These are phyloP conservation scores for Fragaria nilgerrensis DNA, from an alignment of 306 rosid genomes.

Conservation along the genomic window DNA sequence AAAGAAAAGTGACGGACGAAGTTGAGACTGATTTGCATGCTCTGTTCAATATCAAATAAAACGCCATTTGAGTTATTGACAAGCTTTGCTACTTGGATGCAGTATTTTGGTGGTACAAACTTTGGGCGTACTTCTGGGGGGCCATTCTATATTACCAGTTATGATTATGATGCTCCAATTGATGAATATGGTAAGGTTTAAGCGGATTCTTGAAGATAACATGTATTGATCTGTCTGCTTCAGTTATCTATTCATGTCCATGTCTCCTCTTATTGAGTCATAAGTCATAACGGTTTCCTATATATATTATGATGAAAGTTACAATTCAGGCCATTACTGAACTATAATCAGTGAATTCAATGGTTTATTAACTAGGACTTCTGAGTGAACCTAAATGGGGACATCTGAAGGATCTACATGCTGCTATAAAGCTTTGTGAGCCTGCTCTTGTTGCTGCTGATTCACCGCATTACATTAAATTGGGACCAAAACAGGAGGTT, in stretches of 20 bases:
- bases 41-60: slow-evolving; percentile 8
- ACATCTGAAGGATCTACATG: slow-evolving; percentile 90
- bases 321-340: not conserved
- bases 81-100: slow-evolving; percentile 35
- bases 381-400: slow-evolving; percentile 95
- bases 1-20: not conserved
- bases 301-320: not conserved
- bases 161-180: slow-evolving; percentile 97
- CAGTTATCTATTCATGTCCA: not conserved
- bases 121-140: slow-evolving; percentile 98
- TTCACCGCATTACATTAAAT: slow-evolving; percentile 65
- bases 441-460: slow-evolving; percentile 83
- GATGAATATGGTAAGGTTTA: slow-evolving; percentile 83
- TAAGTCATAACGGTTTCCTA: not conserved
- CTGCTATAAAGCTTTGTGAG: slow-evolving; percentile 92
- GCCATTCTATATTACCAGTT: slow-evolving; percentile 90
- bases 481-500: slow-evolving; percentile 97
- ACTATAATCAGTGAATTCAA: not conserved
- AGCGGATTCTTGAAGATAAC: slow-evolving; percentile 14
- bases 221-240: slow-evolving; percentile 10
- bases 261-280: not conserved
- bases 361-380: slow-evolving; percentile 53
- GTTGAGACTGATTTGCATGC: not conserved
- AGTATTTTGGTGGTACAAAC: slow-evolving; percentile 98
- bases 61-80: slow-evolving; percentile 27